These are phyloP conservation scores for Nicotiana tabacum DNA, from an alignment of 257 asterid genomes.

Conservation along the genomic window DNA sequence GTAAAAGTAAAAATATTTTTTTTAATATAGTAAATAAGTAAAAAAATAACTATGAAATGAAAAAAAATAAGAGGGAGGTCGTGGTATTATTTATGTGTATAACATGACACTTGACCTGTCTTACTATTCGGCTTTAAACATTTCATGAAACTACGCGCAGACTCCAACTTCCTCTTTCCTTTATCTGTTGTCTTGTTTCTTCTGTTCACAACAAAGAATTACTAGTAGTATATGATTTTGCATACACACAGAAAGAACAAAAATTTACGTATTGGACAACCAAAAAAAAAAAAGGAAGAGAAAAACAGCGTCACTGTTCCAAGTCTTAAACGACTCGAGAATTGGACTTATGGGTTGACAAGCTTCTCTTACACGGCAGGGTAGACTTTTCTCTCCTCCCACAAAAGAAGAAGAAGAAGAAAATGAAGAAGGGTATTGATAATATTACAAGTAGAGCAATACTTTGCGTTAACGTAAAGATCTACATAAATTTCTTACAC, in stretches of 20 bases:
- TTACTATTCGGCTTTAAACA: neutral
- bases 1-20: too few species aligned
- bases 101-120: neutral
- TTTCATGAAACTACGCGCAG: neutral
- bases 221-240: too few species aligned
- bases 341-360: slow-evolving; percentile 26
- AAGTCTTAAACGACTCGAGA: slow-evolving; percentile 13
- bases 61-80: too few species aligned
- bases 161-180: neutral
- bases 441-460: neutral
- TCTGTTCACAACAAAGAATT: slow-evolving; percentile 18
- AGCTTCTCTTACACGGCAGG: slow-evolving; percentile 39
- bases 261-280: neutral
- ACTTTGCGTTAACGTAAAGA: slow-evolving; percentile 35
- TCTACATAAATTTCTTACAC: slow-evolving; percentile 24
- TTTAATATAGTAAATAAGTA: too few species aligned
- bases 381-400: slow-evolving; percentile 18
- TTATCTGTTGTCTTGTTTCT: neutral
- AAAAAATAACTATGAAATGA: too few species aligned
- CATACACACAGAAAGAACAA: too few species aligned
- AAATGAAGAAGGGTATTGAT: slow-evolving; percentile 14
- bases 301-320: neutral
- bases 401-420: slow-evolving; percentile 18
- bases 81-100: too few species aligned
- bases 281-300: neutral